Evolutionary conservation across 73 alveolate species (phyloP), one percentile per base, ranked within the genome.

Genomic region (Uronychia binucleata): DNA sequence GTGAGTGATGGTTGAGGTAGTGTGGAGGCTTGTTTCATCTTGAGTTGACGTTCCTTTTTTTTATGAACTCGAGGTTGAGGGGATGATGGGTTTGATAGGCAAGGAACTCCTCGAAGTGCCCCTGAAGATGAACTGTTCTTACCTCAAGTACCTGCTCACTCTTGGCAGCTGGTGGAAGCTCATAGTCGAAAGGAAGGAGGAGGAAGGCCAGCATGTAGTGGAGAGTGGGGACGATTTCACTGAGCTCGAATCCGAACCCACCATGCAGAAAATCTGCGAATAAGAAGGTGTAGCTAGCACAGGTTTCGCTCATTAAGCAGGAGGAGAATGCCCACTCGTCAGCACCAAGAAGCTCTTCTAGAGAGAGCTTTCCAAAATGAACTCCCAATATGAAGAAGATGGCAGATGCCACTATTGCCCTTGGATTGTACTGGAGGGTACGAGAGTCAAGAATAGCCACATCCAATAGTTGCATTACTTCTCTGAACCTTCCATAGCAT

Each of bases 401-500:
- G 28, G 58, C 57, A 33, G 86, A 34, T 0, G 78, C 78, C 28
- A 79, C 33, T 0, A 79, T 79, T 27, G 79, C 78, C 28, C 86
- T 79, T n/a, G 86, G 78, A 30, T 46, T 34, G 86, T 35, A 79
- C 78, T 79, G 75, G 5, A 79, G 86, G 1, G 67, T 28, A 1
- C 8, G 28, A 28, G 81, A 27, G n/a, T 60, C 82, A 13, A 82
- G 74, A 0, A 82, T 59, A 14, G 31, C 0, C 14, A 74, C 26
- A 34, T 82, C 89, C 0, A 34, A 13, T 0, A 82, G 60, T 46
- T 82, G 83, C 80, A 57, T 82, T 28, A 67, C 32, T 74, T 82
- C 78, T 74, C 89, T 60, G 59, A 82, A 82, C 33, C 89, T 8
- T 26, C 34, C 30, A 58, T 82, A 82, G 1, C 83, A 30, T 25